Evolutionary conservation across 208 protist genomes (phyloP), one percentile per base, ranked within the genome.

Genomic region (Porcisia hertigi): DNA sequence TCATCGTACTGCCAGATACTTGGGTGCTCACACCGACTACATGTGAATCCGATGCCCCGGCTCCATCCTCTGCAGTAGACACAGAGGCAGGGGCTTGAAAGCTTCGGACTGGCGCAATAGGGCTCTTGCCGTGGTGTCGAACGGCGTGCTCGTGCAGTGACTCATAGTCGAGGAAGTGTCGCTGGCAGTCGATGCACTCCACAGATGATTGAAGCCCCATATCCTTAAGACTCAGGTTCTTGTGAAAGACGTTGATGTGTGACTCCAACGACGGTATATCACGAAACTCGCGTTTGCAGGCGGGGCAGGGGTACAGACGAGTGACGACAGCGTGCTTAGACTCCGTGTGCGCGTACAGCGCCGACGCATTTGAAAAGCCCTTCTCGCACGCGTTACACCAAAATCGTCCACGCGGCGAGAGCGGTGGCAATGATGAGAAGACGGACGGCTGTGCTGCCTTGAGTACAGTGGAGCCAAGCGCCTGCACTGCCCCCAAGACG

Each of bases 331-430:
- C 57, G 76, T 97, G 93, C 81, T 96, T 94, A 60, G 80, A 76
- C 18, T 79, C 74, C 36, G 82, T 79, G 70, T 97, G 93, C 9
- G 80, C 64, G 39, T 88, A 86, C 18, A 97, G 83, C 1, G 85
- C 82, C 47, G 69, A 77, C 5, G 85, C 81, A 18, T 80, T 83
- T 20, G 64, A 55, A 75, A 96, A 97, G 25, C 93, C 93, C 54
- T 84, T 80, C 75, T 97, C 91, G 66, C 93, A 97, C 39, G 75
- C 69, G 65, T 85, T 67, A 75, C 93, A 97, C 93, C 93, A 97
- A 86, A 90, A 97, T 67, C 77, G 87, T 47, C 43, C 63, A 1
- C 69, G 66, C 59, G 45, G 47, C n/a, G 66, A 65, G 58, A 82
- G 54, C 20, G 69, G 58, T 4, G 69, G 69, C 63, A 83, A 62